A percentile compares a stretch with the other conserved stretches of the same genome.
Conservation (phyloP, 768 basidiomycete species). For the Hericium erinaceus region DNA sequence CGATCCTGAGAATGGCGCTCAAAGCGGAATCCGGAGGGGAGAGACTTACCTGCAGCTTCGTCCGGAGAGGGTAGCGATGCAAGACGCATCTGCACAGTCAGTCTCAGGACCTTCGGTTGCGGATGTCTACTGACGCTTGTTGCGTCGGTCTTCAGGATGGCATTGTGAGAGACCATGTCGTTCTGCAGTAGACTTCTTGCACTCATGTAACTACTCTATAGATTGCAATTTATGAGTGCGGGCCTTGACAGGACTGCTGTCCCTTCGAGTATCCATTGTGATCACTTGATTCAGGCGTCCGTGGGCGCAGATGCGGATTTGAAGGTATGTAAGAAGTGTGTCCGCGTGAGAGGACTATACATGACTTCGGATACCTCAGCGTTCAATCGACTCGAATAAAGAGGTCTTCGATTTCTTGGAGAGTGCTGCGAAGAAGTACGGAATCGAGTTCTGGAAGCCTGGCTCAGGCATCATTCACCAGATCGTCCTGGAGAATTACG, state of each 20-base stretch:
- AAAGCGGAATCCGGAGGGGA: conserved; percentile 66
- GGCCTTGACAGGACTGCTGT: conserved; percentile 79
- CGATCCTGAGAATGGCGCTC: conserved; percentile 64
- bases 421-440: conserved; percentile 83
- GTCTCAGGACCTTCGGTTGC: conserved; percentile 20
- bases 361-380: conserved; percentile 29
- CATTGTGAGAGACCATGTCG: conserved; percentile 42
- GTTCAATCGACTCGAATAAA: conserved; percentile 80
- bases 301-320: conserved; percentile 83
- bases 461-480: conserved; percentile 96
- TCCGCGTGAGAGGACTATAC: not conserved
- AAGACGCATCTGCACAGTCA: conserved; percentile 87
- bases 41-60: conserved; percentile 83
- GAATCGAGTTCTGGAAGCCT: conserved; percentile 97
- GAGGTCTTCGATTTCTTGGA: conserved; percentile 98
- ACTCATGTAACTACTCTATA: conserved; percentile 18
- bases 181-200: not conserved
- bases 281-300: conserved; percentile 93
- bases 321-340: conserved; percentile 36
- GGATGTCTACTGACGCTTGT: not conserved
- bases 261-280: conserved; percentile 91
- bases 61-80: conserved; percentile 96
- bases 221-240: conserved; percentile 97
- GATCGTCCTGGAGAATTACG: conserved; percentile 96
- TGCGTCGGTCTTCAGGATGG: conserved; percentile 48